Conservation (phyloP, 768 basidiomycete genomes). For the Phaeotremella skinneri region DNA sequence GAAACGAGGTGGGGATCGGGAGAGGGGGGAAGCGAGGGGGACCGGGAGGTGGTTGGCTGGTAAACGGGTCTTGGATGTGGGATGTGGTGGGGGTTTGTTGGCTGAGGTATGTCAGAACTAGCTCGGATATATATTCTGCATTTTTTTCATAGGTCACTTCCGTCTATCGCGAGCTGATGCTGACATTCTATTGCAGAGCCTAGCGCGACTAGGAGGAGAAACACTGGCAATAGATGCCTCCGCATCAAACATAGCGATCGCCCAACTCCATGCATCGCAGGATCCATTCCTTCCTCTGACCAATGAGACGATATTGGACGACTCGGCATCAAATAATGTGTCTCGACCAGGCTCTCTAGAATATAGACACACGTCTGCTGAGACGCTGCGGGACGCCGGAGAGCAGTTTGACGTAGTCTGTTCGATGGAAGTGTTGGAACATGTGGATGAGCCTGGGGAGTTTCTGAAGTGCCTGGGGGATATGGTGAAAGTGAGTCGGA, state of each 20-base stretch:
- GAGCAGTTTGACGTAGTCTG: slow-evolving; percentile 85
- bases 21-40: slow-evolving; percentile 20
- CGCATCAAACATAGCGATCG: slow-evolving; percentile 78
- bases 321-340: slow-evolving; percentile 33
- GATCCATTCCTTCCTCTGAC: slow-evolving; percentile 63
- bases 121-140: too few species aligned
- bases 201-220: slow-evolving; percentile 81
- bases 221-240: slow-evolving; percentile 92
- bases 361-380: slow-evolving; percentile 73
- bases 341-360: slow-evolving; percentile 52
- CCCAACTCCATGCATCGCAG: slow-evolving; percentile 71
- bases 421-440: slow-evolving; percentile 96
- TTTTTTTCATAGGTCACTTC: too few species aligned
- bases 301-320: background rate
- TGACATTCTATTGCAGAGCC: slow-evolving; percentile 58
- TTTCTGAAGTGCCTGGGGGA: slow-evolving; percentile 80
- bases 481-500: slow-evolving; percentile 73
- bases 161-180: background rate
- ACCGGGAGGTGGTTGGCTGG: slow-evolving; percentile 58
- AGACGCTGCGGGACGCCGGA: slow-evolving; percentile 63
- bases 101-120: slow-evolving; percentile 65
- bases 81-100: slow-evolving; percentile 91
- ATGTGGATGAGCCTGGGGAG: slow-evolving; percentile 83
- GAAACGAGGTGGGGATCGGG: slow-evolving; percentile 21
- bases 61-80: slow-evolving; percentile 78